Base-by-base conservation (phyloP, 116 monocot species). In the Trichopus zeylanicus region DNA sequence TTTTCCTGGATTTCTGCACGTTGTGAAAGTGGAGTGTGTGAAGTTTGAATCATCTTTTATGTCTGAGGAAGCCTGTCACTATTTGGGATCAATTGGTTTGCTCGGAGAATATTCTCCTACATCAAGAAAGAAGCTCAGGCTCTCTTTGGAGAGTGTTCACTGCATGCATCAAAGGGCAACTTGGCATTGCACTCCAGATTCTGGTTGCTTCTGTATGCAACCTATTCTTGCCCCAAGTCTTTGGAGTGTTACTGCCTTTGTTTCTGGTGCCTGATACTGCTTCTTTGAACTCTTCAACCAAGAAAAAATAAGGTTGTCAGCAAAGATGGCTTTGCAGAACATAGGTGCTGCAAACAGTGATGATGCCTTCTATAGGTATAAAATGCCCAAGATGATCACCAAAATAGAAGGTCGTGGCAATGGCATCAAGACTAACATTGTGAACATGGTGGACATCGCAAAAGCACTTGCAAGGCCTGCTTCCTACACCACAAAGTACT, bases 21-120 rank as follows among this genome's bases (percentile, higher is more conserved):
- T 25, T 60, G 39, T 23, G 18, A 57, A 69, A 65, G 65, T 66
- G 79, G 68, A 68, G 79, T 61, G 60, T 46, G 35, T 70, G 30
- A 68, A 62, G 78, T 48, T 56, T 35, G 48, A 52, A 48, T 16
- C 62, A 31, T 62, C 68, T 83, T 83, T 78, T 83, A 83, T 83
- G 83, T 83, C 83, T 83, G 83, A 78, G 64, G 60, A 60, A 63
- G 48, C 26, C 55, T 53, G 64, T 24, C 71, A 65, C 13, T 74
- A 61, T 47, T 71, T 74, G 62, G 83, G 74, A 82, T 67, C 72
- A 57, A 58, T 77, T 69, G 77, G 67, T 57, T 71, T 83, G 55
- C 78, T 83, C 34, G 78, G 83, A 54, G 66, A 78, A 58, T 75
- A 72, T 46, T 67, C 30, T 56, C 75, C 70, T 55, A 56, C 63